A percentile compares a stretch with the other conserved stretches of the same genome.
Evolutionary conservation across 1,284 basidiomycete species (phyloP).

Genomic region (Boletus semigastroideus): DNA sequence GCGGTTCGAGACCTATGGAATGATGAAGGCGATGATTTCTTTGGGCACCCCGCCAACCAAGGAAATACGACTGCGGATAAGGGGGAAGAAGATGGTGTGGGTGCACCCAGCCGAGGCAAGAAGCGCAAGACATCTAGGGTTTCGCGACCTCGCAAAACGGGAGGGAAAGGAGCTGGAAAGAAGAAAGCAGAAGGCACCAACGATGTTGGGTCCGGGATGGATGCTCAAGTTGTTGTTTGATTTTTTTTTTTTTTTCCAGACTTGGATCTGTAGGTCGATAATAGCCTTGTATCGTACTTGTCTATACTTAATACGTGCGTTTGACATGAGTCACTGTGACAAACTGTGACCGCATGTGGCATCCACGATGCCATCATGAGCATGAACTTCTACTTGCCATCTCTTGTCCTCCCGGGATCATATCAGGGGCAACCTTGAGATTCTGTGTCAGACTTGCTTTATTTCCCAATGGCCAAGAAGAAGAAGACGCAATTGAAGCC

Average conservation of each 20-base stretch:
- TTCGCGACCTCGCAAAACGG: constrained; percentile 30
- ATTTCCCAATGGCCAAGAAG: constrained; percentile 73
- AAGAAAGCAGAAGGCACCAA: constrained; percentile 28
- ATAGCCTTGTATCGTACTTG: constrained; percentile 33
- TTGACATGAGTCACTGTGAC: not conserved
- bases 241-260: constrained; percentile 12
- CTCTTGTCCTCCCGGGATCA: not conserved
- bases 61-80: constrained; percentile 32
- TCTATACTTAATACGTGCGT: constrained; percentile 32
- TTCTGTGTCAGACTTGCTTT: not conserved
- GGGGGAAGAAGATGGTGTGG: constrained; percentile 35
- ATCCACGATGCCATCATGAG: not conserved
- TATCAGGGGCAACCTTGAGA: not conserved
- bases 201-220: constrained; percentile 28
- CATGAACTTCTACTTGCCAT: not conserved
- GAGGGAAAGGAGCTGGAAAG: constrained; percentile 33
- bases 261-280: constrained; percentile 31
- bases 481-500: constrained; percentile 84
- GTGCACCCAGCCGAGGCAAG: constrained; percentile 33
- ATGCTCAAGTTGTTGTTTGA: constrained; percentile 20
- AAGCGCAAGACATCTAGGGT: constrained; percentile 33
- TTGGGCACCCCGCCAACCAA: constrained; percentile 47
- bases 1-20: constrained; percentile 72
- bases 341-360: not conserved
- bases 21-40: constrained; percentile 83